Evolutionary conservation across 2,329 filamentous ascomycete species (phyloP), one percentile per base, ranked within the genome.

Genomic region (Coniochaeta prunicola): DNA sequence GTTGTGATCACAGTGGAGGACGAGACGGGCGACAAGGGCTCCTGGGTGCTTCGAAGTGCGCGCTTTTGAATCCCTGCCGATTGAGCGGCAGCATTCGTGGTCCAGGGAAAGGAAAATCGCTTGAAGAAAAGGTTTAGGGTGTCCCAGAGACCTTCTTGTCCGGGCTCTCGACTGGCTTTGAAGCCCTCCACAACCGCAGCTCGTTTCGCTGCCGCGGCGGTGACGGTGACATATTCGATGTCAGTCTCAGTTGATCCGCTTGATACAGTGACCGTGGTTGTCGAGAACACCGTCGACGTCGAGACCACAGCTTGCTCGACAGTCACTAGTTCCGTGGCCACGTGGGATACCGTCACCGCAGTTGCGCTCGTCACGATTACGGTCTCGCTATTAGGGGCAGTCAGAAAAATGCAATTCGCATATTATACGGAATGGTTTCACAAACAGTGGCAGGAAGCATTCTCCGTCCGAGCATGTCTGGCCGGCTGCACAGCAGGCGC

Each of bases 401-500:
- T 50, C 24, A 50, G 28, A 24, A n/a, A n/a, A n/a, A 45, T 60
- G 48, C 59, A n/a, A 13, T 17, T 30, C 45, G 30, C 45, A 26
- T n/a, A 2, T 15, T 28, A 5, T 28, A 50, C 13, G 9, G 45
- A 28, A 15, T 2, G 24, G 45, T 21, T 50, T 8, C 10, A 50
- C 45, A 30, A 28, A 50, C 45, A 50, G 40, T 7, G 62, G 57
- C 1, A 59, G 48, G 53, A 65, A 60, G 58, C 70, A 72, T 34
- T 67, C 61, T 1, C 69, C 69, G 4, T 65, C 48, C 50, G 59
- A 65, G 59, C 70, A 72, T 9, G 65, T 66, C 60, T 71, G 67
- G 10, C 68, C 69, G 33, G 59, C 62, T 2, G 61, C 62, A 62
- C 70, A 72, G 59, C 70, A 72, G n/a, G 68, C 64, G 8, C 58